Evolutionary conservation across 768 basidiomycete genomes (phyloP).

Genomic region (Nidula microcarpa): DNA sequence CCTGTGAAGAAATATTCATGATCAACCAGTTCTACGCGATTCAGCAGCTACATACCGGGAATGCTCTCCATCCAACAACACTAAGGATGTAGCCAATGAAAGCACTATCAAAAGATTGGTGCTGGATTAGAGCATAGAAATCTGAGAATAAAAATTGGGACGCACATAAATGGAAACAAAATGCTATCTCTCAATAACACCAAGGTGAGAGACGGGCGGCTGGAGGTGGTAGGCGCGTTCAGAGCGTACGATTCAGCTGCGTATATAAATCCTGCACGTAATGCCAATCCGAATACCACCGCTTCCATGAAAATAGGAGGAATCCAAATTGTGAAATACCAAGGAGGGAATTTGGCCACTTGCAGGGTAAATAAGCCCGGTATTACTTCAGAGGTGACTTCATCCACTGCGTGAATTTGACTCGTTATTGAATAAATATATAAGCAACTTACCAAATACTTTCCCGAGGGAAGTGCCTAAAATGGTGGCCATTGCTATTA

Average conservation of each 20-base stretch:
- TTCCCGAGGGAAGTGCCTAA: not conserved
- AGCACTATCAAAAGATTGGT: not conserved
- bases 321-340: not conserved
- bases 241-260: not conserved
- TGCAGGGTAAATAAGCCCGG: not conserved
- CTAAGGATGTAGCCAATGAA: not conserved
- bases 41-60: not conserved
- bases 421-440: not conserved
- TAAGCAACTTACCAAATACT: not conserved
- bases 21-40: not conserved
- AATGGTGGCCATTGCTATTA: not conserved
- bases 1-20: not conserved
- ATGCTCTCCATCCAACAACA: not conserved
- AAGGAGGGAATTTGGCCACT: not conserved
- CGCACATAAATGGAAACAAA: not conserved
- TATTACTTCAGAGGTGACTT: not conserved
- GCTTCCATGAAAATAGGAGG: not conserved
- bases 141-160: not conserved
- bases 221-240: not conserved
- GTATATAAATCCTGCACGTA: not conserved
- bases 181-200: not conserved
- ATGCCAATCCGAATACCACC: not conserved
- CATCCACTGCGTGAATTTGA: not conserved
- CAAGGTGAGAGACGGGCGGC: not conserved
- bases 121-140: not conserved